Percentiles rank a stretch among this genome's conserved stretches.
phyloP scores from a whole-genome alignment of 1,284 basidiomycete genomes.

The Heliocybe sulcata region DNA sequence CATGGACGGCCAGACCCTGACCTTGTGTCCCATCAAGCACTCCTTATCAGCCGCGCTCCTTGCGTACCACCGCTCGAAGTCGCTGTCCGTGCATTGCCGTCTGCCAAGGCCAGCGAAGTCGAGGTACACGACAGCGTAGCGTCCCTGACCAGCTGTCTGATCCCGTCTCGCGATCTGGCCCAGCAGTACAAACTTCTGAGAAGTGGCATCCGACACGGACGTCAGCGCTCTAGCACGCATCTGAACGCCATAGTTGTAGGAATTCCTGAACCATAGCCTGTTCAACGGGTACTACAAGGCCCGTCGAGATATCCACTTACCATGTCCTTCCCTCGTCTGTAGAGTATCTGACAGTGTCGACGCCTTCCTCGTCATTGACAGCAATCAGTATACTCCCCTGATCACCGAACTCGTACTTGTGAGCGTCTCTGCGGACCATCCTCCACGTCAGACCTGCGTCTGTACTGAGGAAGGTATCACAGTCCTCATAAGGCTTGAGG shows the following conservation, averaged over 20 bases:
- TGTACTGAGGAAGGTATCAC: slow-evolving; percentile 89
- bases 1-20: slow-evolving; percentile 21
- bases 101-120: slow-evolving; percentile 76
- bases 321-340: slow-evolving; percentile 81
- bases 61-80: slow-evolving; percentile 91
- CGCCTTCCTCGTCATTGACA: slow-evolving; percentile 83
- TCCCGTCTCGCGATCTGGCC: slow-evolving; percentile 70
- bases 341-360: slow-evolving; percentile 75
- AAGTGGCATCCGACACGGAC: slow-evolving; percentile 88
- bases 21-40: slow-evolving; percentile 95
- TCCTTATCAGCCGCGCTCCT: slow-evolving; percentile 57
- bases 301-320: slow-evolving; percentile 35
- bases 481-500: slow-evolving; percentile 77
- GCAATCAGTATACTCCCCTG: slow-evolving; percentile 79
- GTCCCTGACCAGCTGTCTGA: slow-evolving; percentile 44
- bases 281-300: not conserved
- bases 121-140: slow-evolving; percentile 72
- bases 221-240: slow-evolving; percentile 74
- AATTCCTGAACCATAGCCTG: slow-evolving; percentile 40
- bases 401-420: slow-evolving; percentile 97
- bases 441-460: slow-evolving; percentile 88
- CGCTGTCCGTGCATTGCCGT: slow-evolving; percentile 65
- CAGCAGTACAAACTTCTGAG: slow-evolving; percentile 86
- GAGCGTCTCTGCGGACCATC: slow-evolving; percentile 72
- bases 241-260: slow-evolving; percentile 63